These are phyloP conservation scores for Tolypocladium sp. DNA, from an alignment of 2,329 filamentous ascomycete genomes.

Conservation along the genomic window DNA sequence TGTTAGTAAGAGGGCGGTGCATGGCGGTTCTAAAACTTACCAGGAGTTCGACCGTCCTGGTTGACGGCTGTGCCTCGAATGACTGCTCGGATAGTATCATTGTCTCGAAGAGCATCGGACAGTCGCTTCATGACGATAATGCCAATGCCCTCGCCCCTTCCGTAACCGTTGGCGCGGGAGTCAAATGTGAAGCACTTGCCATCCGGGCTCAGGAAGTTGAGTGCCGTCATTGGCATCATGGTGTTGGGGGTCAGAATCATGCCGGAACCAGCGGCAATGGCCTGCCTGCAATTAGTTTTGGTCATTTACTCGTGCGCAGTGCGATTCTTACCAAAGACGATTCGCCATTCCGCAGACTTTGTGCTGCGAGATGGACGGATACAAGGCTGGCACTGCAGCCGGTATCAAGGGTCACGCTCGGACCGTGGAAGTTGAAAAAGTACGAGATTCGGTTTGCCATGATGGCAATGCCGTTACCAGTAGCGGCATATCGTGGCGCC, in stretches of 20 bases:
- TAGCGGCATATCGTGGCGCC: conserved; percentile 41
- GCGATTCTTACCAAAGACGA: conserved; percentile 24
- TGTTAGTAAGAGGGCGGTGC: neutral
- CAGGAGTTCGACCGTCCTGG: conserved; percentile 48
- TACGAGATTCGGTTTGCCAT: conserved; percentile 48
- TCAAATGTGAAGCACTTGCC: conserved; percentile 47
- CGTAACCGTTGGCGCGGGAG: conserved; percentile 52
- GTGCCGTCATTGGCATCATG: conserved; percentile 45
- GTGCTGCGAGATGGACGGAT: conserved; percentile 42
- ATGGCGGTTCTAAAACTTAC: conserved; percentile 15
- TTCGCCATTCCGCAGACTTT: conserved; percentile 36
- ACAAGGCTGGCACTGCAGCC: conserved; percentile 49
- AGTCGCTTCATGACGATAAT: conserved; percentile 52
- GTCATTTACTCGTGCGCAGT: neutral
- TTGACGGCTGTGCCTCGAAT: conserved; percentile 46
- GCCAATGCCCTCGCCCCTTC: conserved; percentile 52
- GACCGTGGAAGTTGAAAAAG: conserved; percentile 44
- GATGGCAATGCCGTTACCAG: conserved; percentile 42
- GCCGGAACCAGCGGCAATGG: conserved; percentile 40
- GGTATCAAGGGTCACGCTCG: conserved; percentile 49
- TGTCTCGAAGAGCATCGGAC: conserved; percentile 45
- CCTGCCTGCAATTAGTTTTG: conserved; percentile 15
- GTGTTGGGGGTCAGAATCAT: conserved; percentile 46
- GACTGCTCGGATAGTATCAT: conserved; percentile 48
- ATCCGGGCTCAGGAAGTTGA: conserved; percentile 43